Evolutionary conservation across 345 rosid genomes (phyloP), one percentile per base, ranked within the genome.

Genomic region (Geranium brycei): DNA sequence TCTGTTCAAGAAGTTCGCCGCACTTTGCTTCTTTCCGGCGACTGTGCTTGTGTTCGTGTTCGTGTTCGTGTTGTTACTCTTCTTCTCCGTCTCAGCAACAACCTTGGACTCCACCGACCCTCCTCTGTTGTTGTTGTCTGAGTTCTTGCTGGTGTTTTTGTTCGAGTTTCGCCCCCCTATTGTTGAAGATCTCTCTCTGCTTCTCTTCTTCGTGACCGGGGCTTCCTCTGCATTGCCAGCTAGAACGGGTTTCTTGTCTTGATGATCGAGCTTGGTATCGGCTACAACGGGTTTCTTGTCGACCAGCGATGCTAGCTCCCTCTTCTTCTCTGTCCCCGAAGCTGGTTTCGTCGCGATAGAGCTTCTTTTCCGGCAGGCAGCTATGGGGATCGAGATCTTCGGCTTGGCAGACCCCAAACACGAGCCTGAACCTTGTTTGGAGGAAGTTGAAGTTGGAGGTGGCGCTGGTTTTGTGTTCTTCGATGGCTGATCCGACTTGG

Each of bases 291-390:
- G 62, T 57, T 77, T 82, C 72, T 79, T 76, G 32, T 69, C 77
- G 14, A 60, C 31, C n/a, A 64, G 23, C 16, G 76, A 8, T 19
- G 51, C 41, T 35, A 35, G 69, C 64, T 68, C 66, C 51, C 56
- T 73, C 35, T 72, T 82, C 60, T 69, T 77, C 11, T 62, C 64
- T n/a, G 68, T 62, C 62, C 66, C 79, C 30, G 70, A 64, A 17
- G 66, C 66, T 35, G 75, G 17, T 71, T 72, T 77, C 35, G 69
- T 69, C 13, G 71, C 31, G 63, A 77, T 71, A 4, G 84, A 82
- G 60, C 80, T 82, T n/a, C 80, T 79, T 70, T 79, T 79, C 60
- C 80, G 76, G 62, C 83, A 82, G 71, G 83, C 78, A 62, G 60
- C 69, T 12, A 73, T 47, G 30, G 83, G 81, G 65, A 73, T 69